A percentile compares a stretch with the other conserved stretches of the same genome.
These are phyloP conservation scores for Stephanodiscus minutulus DNA, from an alignment of 108 stramenopile species.

Conservation along the genomic window DNA sequence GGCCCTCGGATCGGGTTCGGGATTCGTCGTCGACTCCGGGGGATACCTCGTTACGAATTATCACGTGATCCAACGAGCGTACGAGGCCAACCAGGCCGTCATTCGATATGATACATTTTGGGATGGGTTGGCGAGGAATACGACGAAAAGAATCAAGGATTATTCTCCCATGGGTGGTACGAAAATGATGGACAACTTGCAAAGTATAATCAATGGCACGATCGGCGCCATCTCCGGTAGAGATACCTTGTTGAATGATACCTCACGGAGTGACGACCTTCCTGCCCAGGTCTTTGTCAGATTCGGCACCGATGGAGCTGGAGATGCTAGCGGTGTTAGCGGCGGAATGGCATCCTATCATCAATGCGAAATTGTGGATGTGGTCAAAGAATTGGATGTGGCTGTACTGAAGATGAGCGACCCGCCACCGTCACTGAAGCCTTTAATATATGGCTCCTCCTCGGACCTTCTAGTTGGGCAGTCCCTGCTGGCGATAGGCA, in stretches of 20 bases:
- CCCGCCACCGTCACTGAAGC: background rate
- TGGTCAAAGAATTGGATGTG: slow-evolving; percentile 76
- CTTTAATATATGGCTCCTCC: slow-evolving; percentile 60
- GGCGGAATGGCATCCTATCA: slow-evolving; percentile 20
- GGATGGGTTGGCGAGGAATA: slow-evolving; percentile 27
- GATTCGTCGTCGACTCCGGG: slow-evolving; percentile 67
- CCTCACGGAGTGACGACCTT: background rate
- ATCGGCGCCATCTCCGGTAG: slow-evolving; percentile 22
- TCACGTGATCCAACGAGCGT: slow-evolving; percentile 80
- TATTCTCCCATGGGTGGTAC: background rate
- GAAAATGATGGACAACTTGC: slow-evolving; percentile 6
- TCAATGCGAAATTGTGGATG: slow-evolving; percentile 66
- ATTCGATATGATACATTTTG: slow-evolving; percentile 28
- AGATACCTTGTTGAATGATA: background rate
- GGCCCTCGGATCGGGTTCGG: slow-evolving; percentile 68
- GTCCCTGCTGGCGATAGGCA: slow-evolving; percentile 88
- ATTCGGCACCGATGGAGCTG: slow-evolving; percentile 30
- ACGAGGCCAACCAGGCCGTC: slow-evolving; percentile 35
- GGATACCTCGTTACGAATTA: slow-evolving; percentile 92
- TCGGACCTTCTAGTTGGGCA: slow-evolving; percentile 84
- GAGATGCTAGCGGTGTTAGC: background rate
- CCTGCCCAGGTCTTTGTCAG: slow-evolving; percentile 39
- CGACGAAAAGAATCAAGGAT: slow-evolving; percentile 69
- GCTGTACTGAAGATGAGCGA: slow-evolving; percentile 65
- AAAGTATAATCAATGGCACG: slow-evolving; percentile 20